Evolutionary conservation across 129 eudicot species (phyloP), one percentile per base, ranked within the genome.

Genomic region (sunflower (Helianthus annuus)): DNA sequence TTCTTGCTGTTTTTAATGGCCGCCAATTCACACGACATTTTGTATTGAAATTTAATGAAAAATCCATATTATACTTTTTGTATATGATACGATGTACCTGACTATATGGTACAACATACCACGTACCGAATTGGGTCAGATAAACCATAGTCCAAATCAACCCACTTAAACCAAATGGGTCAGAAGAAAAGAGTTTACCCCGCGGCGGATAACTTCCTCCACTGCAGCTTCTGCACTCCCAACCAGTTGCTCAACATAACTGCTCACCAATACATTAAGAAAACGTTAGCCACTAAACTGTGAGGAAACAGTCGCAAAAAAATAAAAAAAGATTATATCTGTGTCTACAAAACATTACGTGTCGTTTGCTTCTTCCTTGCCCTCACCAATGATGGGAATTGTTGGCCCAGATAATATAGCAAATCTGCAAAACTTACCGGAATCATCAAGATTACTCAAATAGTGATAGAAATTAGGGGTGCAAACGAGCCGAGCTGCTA

Each of bases 191-290:
- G 71, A 51, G 58, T 82, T 69, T 82, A 93, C 98, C 70, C 98
- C 97, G 46, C 97, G 95, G 15, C 93, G 89, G 81, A 90, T 81
- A 40, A 93, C 98, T 84, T 93, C 98, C 86, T 93, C 86, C 48
- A 87, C 96, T 15, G 98, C 98, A 78, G 98, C 98, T 87, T 93
- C 98, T 15, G 97, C 98, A 87, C 98, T 93, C 7, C 80, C 90
- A 51, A 93, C 98, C 59, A 93, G 97, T 80, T 93, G 98, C 78
- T 93, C 98, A 34, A 93, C 91, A 56, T 90, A 89, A 68, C 98
- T 89, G 83, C 78, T 78, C 70, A 66, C 62, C 76, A 59, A 72
- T 9, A 59, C 24, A 75, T 45, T 59, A 14, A 44, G 3, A 29
- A 27, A 5, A 32, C 6, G 27, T 27, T 2, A 11, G 44, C 27